Base-by-base conservation (phyloP, 2,329 filamentous ascomycete species). In the Arthrobotrys megalospora region DNA sequence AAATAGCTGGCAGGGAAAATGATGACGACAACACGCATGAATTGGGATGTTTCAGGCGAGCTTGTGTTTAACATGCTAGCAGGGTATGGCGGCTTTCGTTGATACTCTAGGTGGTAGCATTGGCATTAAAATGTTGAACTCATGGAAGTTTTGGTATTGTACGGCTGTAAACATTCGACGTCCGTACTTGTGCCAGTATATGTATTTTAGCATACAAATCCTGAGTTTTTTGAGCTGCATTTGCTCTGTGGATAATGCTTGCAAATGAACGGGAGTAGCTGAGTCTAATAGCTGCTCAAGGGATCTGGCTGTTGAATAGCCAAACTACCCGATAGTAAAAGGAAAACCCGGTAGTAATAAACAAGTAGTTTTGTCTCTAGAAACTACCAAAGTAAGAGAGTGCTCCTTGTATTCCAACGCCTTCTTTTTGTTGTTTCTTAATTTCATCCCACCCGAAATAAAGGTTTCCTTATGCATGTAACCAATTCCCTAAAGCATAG, bases 11-110 rank as follows among this genome's bases (percentile, higher is more conserved):
- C 21, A 34, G 50, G 66, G 55, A 11, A 21, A 60, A 62, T 38
- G 48, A 77, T 77, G 73, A 77, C 73, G 73, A 77, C 73, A 77
- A 70, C 65, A 38, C 73, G 73, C 73, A 77, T 77, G 70, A 38
- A 14, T n/a, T 50, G 45, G 45, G 19, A 48, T 62, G 52, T 43
- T 45, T 36, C 52, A 70, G 41, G 66, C 66, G 53, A 70, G 38
- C 16, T 45, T 21, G 45, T 12, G 4, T 24, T 48, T 2, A 12
- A 45, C 43, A 45, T n/a, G 43, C 24, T 28, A 28, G 24, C 24
- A 28, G 24, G 24, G 24, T 28, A 28, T 28, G 36, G 36, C 8
- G 36, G 36, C 36, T 38, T 14, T 38, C 36, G 5, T 5, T 28
- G 24, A 28, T 6, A 38, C 8, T 38, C 8, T 8, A 38, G 8